Evolutionary conservation across 106 monocot species (phyloP).

Genomic region (Ottelia alismoides): DNA sequence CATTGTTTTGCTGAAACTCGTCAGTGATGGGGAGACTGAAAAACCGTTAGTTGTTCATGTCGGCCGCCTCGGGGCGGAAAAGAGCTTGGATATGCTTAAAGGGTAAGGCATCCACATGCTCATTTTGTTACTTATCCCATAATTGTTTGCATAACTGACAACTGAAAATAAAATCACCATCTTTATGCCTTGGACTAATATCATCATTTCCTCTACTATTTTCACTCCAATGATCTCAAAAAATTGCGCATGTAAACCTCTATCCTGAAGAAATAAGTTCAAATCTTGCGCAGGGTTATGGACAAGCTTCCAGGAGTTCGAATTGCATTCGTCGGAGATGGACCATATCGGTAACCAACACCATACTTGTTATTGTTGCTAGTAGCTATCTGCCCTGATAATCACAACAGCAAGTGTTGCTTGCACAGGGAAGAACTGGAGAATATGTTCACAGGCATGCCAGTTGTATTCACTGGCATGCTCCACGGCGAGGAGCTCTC

Average conservation of each 20-base stretch:
- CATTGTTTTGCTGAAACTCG: not conserved
- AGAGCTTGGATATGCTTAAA: slow-evolving; percentile 94
- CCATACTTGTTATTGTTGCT: not conserved
- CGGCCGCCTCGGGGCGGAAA: slow-evolving; percentile 88
- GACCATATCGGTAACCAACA: slow-evolving; percentile 60
- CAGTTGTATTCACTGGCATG: slow-evolving; percentile 88
- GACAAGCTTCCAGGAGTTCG: slow-evolving; percentile 71
- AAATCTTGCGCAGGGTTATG: slow-evolving; percentile 72
- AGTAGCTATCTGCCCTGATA: not conserved
- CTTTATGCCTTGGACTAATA: too few relatives aligned
- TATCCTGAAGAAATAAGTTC: too few relatives aligned
- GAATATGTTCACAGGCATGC: slow-evolving; percentile 69
- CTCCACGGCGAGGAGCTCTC: slow-evolving; percentile 92
- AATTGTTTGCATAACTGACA: too few relatives aligned
- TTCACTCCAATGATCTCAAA: too few relatives aligned
- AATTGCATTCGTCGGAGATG: slow-evolving; percentile 92
- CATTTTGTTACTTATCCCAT: too few relatives aligned
- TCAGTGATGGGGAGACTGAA: slow-evolving; percentile 81
- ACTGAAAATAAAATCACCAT: too few relatives aligned
- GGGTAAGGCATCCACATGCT: not conserved
- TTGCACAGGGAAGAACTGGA: slow-evolving; percentile 60
- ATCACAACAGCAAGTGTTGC: not conserved
- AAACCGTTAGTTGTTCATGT: slow-evolving; percentile 93
- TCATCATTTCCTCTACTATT: too few relatives aligned
- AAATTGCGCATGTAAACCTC: too few relatives aligned